Evolutionary conservation across 1,284 basidiomycete species (phyloP).

Genomic region (Meira miltonrushii): DNA sequence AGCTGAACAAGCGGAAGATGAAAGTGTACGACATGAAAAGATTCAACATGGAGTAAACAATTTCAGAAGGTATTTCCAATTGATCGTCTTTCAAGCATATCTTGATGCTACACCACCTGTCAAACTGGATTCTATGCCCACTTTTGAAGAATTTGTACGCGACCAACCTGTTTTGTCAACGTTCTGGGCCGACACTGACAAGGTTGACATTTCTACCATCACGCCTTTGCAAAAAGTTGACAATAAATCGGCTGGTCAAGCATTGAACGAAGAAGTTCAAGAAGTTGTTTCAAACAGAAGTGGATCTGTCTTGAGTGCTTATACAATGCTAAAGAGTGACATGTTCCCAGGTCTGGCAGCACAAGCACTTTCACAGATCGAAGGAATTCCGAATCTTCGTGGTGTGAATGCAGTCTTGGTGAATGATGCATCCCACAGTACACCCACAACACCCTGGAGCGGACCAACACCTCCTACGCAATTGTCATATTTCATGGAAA

Average conservation of each 20-base stretch:
- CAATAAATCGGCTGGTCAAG: slow-evolving; percentile 60
- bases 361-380: slow-evolving; percentile 24
- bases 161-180: slow-evolving; percentile 75
- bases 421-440: not conserved
- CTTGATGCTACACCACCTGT: slow-evolving; percentile 79
- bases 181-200: slow-evolving; percentile 81
- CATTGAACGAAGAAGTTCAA: slow-evolving; percentile 57
- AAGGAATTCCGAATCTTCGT: slow-evolving; percentile 49
- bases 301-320: slow-evolving; percentile 81
- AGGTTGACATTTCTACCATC: slow-evolving; percentile 72
- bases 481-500: slow-evolving; percentile 26
- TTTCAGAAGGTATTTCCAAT: slow-evolving; percentile 66
- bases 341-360: slow-evolving; percentile 64
- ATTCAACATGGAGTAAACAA: slow-evolving; percentile 32
- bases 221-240: slow-evolving; percentile 67
- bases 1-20: slow-evolving; percentile 72
- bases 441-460: slow-evolving; percentile 17
- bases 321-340: slow-evolving; percentile 93
- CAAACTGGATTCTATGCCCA: slow-evolving; percentile 26
- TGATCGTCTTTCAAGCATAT: slow-evolving; percentile 91
- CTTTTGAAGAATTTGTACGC: slow-evolving; percentile 43
- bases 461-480: not conserved
- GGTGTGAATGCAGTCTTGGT: slow-evolving; percentile 30
- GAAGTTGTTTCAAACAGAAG: slow-evolving; percentile 69
- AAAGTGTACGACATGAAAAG: slow-evolving; percentile 68